Evolutionary conservation across 2,329 filamentous ascomycete species (phyloP), one percentile per base, ranked within the genome.

Genomic region (Talaromyces sp.): DNA sequence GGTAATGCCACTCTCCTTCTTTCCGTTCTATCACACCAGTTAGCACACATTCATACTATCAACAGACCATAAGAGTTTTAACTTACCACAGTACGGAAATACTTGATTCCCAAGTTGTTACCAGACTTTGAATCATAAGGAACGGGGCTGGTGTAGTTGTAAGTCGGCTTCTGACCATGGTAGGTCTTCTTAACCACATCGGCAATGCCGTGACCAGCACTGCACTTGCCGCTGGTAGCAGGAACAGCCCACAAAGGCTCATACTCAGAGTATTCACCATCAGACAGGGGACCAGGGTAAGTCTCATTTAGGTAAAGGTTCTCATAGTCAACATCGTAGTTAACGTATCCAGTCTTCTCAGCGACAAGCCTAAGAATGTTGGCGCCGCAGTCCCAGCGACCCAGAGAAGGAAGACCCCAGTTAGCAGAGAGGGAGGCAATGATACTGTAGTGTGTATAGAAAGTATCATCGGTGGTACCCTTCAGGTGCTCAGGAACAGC

Each of bases 381-480:
- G 65, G 87, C 87, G 46, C 85, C 86, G 14, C 86, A 86, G 64
- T 90, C 87, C 78, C 82, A 89, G 54, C 87, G 84, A 10, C 87
- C 87, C 2, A 90, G 83, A 0, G 85, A 87, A 56, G 83, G 80
- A 8, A 90, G 80, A 57, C 77, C 79, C 86, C 86, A 90, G 78
- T 90, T 90, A 52, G 85, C 85, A 51, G 82, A 74, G 9, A 87
- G 81, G 16, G 86, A 85, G n/a, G 87, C 75, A 57, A 90, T 80
- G 61, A 82, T 78, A 8, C 83, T 87, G 77, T 89, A 90, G 75
- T 90, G 87, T 70, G 86, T 86, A 76, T 90, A 90, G 71, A 84
- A 92, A 66, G 77, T 83, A 62, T 75, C 65, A 70, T 95, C 90
- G 2, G 77, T 84, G 20, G 87, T 90, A 51, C 87, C 87, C 37